Percentiles rank a stretch among this genome's conserved stretches.
Evolutionary conservation across 306 rosid genomes (phyloP).

Genomic region (Echinosophora koreensis): DNA sequence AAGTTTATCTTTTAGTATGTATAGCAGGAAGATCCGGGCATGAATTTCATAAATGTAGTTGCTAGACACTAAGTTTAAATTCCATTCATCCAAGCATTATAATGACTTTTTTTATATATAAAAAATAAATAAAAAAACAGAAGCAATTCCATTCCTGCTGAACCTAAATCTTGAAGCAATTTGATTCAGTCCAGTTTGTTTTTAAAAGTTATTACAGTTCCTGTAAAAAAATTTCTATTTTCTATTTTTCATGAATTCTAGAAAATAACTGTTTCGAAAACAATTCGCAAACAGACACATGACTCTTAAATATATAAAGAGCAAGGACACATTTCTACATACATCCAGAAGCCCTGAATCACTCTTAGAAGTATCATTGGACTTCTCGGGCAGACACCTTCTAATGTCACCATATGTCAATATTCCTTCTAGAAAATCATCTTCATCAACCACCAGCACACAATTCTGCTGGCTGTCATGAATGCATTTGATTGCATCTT

Average conservation of each 20-base stretch:
- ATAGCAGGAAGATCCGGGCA: conserved; percentile 23
- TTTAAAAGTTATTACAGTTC: conserved; percentile 17
- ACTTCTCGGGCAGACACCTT: conserved; percentile 66
- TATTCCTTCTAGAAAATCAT: conserved; percentile 89
- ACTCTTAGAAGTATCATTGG: conserved; percentile 56
- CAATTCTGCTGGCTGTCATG: conserved; percentile 76
- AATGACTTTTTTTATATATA: neutral
- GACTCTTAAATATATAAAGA: conserved; percentile 38
- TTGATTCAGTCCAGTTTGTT: conserved; percentile 12
- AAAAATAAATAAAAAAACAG: neutral
- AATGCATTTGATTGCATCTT: conserved; percentile 79
- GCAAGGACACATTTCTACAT: conserved; percentile 48
- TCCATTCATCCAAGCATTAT: conserved; percentile 33
- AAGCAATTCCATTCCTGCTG: neutral
- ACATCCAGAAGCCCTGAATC: conserved; percentile 68
- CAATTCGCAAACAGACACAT: conserved; percentile 28
- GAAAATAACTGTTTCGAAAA: conserved; percentile 3
- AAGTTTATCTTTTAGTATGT: conserved; percentile 11
- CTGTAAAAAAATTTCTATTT: neutral
- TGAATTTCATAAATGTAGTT: conserved; percentile 25
- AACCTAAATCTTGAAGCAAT: conserved; percentile 3
- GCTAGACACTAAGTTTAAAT: conserved; percentile 8
- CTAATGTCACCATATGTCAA: conserved; percentile 85
- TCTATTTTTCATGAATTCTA: neutral
- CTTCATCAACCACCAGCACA: conserved; percentile 75